Conservation (phyloP, 805 yeast genomes). For the Yamadazyma kitorensis region DNA sequence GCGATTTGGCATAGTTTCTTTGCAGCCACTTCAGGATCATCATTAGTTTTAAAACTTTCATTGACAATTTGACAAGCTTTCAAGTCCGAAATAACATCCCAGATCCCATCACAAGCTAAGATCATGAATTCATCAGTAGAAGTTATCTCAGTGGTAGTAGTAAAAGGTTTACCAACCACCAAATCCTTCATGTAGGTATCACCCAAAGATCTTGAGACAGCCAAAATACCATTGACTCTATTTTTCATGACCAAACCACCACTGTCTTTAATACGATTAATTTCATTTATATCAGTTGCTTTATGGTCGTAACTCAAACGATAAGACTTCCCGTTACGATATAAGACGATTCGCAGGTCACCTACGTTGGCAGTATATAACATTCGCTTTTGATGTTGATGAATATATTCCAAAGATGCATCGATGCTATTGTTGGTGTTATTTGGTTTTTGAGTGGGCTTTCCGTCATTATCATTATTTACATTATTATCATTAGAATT, state of each 20-base stretch:
- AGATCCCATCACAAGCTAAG: conserved; percentile 92
- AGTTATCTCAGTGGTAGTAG: conserved; percentile 78
- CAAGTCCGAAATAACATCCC: conserved; percentile 91
- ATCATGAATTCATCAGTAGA: conserved; percentile 73
- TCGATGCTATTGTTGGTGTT: conserved; percentile 1
- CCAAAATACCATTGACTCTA: conserved; percentile 92
- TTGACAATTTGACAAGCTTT: conserved; percentile 74
- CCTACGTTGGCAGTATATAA: conserved; percentile 95
- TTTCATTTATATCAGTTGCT: conserved; percentile 78
- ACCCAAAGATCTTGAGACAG: conserved; percentile 91
- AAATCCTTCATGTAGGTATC: conserved; percentile 88
- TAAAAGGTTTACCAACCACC: conserved; percentile 88
- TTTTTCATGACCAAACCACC: conserved; percentile 91
- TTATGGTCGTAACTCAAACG: conserved; percentile 91
- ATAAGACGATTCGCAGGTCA: conserved; percentile 81
- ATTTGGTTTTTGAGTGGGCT: conserved; percentile 1
- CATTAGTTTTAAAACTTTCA: conserved; percentile 36
- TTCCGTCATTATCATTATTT: conserved; percentile 19
- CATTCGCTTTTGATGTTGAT: conserved; percentile 57
- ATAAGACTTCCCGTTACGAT: conserved; percentile 69
- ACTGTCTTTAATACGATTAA: conserved; percentile 64
- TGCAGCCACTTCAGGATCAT: conserved; percentile 64
- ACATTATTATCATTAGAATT: conserved; percentile 14
- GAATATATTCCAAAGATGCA: conserved; percentile 2
- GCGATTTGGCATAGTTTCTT: conserved; percentile 68